Base-by-base conservation (phyloP, 140 eudicot genomes). In the Flaveria floridana region DNA sequence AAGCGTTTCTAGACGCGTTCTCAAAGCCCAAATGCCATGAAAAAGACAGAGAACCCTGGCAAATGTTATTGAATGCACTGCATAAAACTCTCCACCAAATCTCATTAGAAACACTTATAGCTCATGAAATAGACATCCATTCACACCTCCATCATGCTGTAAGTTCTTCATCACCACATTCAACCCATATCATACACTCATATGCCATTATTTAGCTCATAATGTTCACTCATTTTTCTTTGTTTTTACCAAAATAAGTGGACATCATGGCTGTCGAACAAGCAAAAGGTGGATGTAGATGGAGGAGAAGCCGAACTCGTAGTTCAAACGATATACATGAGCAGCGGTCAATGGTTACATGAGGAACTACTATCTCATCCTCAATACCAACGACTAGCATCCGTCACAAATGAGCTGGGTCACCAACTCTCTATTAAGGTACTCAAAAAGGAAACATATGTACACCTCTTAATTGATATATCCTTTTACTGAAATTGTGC, bases 61-160 rank as follows among this genome's bases (percentile, higher is more conserved):
- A 62, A 26, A 46, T 8, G 25, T 8, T 58, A 21, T 3, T 44
- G 47, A 23, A 23, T 74, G 78, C 71, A n/a, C 30, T 47, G 46
- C 62, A 74, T 26, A 18, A n/a, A 46, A 74, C 78, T 14, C 62
- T 74, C 13, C 28, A 46, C 30, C 71, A 74, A 5, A 74, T 74
- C 50, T 44, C 63, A 61, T 46, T 30, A 0, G 37, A 74, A 44
- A 28, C 61, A 16, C 18, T 16, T 0, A 6, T 25, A 4, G 78
- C 71, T 44, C 78, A 62, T 62, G 71, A 62, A 1, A 15, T 26
- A 25, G 37, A 74, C 78, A 74, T 74, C 71, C 16, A 25, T 20
- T 61, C 59, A 61, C 48, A 62, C 48, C 71, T 74, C 47, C 71
- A 44, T 50, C 25, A 3, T 62, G 25, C 20, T n/a, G 78, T 74